phyloP scores from a whole-genome alignment of 805 yeast genomes.

The Candida sithepensis region DNA sequence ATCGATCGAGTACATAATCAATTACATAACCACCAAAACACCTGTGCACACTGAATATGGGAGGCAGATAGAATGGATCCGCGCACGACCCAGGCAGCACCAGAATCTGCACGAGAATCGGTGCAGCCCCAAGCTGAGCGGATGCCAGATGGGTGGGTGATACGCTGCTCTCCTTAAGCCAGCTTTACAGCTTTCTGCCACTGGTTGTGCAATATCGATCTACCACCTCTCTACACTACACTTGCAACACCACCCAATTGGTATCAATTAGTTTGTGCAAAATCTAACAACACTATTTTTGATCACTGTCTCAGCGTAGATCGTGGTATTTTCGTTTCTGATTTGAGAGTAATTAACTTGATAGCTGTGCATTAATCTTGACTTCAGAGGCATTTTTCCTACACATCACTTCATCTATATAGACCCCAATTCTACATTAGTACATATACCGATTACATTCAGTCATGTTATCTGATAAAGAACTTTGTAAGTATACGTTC shows the following conservation, averaged over 20 bases:
- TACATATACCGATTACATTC: conserved; percentile 1
- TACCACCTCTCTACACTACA: not conserved
- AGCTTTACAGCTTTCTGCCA: not conserved
- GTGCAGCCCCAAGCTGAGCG: not conserved
- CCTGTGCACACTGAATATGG: too few species aligned
- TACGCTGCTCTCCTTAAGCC: not conserved
- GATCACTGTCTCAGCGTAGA: not conserved
- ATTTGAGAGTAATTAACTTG: not conserved
- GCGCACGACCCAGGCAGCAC: too few species aligned
- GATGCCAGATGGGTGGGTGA: not conserved
- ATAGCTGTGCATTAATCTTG: not conserved
- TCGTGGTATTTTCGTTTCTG: not conserved
- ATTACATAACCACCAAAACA: too few species aligned
- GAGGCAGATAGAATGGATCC: too few species aligned
- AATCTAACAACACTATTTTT: not conserved
- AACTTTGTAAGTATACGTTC: conserved; percentile 33
- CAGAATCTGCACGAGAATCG: not conserved
- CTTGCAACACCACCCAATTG: not conserved
- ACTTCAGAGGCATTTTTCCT: not conserved
- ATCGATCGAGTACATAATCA: too few species aligned
- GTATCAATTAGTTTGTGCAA: not conserved
- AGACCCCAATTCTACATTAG: not conserved
- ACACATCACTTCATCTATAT: not conserved
- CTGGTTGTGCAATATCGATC: not conserved
- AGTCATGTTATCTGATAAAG: conserved; percentile 36